A percentile compares a stretch with the other conserved stretches of the same genome.
phyloP scores from a whole-genome alignment of 371 early-diverging fungal genomes.

The Funneliformis caledonium region DNA sequence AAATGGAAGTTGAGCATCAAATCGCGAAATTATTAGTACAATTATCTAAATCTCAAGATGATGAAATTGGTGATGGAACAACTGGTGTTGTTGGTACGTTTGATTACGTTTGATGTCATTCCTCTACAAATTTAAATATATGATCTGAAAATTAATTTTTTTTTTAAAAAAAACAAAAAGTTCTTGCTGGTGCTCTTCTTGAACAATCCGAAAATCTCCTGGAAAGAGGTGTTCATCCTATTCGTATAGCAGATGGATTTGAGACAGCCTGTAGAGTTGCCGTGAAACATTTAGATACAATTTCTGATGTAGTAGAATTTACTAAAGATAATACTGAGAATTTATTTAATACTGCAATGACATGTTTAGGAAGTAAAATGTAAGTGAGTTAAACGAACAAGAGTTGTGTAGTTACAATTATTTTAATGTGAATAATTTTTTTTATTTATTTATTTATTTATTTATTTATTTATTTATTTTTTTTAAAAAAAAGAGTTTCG shows the following conservation, averaged over 20 bases:
- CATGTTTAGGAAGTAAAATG: constrained; percentile 98
- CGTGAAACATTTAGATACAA: constrained; percentile 86
- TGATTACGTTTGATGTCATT: not conserved
- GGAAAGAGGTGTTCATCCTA: constrained; percentile 99
- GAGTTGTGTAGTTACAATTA: not conserved
- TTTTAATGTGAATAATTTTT: not conserved
- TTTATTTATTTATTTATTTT: too few relatives aligned
- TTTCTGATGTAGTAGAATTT: constrained; percentile 92
- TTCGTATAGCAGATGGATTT: constrained; percentile 98
- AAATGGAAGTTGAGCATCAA: constrained; percentile 99
- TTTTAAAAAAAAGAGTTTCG: constrained; percentile 72
- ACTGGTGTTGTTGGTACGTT: constrained; percentile 97
- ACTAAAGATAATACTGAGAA: constrained; percentile 80
- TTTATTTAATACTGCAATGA: constrained; percentile 97
- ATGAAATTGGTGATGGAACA: constrained; percentile 99
- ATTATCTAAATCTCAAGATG: constrained; percentile 98
- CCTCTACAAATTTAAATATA: not conserved
- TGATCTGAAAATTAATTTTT: not conserved
- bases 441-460: too few relatives aligned
- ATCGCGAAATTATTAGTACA: constrained; percentile 98
- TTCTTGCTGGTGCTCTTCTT: constrained; percentile 98
- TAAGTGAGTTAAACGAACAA: constrained; percentile 49
- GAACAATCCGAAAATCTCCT: constrained; percentile 97
- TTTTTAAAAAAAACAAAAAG: constrained; percentile 51
- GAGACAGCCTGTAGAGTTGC: constrained; percentile 96